Evolutionary conservation across 2,329 filamentous ascomycete species (phyloP).

Genomic region (Thelonectria discophora): DNA sequence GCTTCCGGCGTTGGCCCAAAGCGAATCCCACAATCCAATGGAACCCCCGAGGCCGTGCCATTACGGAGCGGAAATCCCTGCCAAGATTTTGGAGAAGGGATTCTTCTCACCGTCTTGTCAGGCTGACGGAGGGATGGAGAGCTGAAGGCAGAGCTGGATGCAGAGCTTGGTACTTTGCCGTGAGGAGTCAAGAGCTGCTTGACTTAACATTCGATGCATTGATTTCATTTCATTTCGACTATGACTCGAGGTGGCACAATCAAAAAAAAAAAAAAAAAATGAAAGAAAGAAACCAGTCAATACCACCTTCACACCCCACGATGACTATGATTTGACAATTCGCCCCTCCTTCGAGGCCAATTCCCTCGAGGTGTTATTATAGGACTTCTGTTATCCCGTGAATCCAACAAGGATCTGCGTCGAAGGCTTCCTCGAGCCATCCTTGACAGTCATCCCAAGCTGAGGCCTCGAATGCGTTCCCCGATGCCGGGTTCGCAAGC

Average conservation of each 20-base stretch:
- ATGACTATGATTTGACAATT: constrained; percentile 2
- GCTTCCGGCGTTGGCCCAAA: not conserved
- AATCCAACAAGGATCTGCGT: constrained; percentile 14
- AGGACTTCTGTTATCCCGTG: not conserved
- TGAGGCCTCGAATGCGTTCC: constrained; percentile 10
- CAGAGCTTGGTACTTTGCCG: too few species aligned
- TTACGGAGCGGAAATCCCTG: constrained; percentile 4
- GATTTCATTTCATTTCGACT: constrained; percentile 14
- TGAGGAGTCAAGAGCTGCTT: too few species aligned
- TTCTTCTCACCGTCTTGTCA: too few species aligned
- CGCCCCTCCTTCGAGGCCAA: not conserved
- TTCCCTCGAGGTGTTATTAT: not conserved
- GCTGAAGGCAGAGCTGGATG: too few species aligned
- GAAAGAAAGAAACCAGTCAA: not conserved
- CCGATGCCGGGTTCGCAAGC: constrained; percentile 15
- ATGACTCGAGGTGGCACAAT: not conserved
- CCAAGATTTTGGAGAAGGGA: not conserved
- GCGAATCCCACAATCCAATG: constrained; percentile 11
- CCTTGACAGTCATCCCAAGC: constrained; percentile 11
- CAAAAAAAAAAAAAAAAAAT: not conserved
- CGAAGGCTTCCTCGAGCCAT: constrained; percentile 6
- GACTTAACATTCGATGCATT: not conserved
- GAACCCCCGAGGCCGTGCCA: constrained; percentile 8
- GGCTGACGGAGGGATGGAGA: not conserved
- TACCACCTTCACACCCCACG: not conserved